Conservation (phyloP, 2,329 filamentous ascomycete species). For the Podosphaera xanthii region DNA sequence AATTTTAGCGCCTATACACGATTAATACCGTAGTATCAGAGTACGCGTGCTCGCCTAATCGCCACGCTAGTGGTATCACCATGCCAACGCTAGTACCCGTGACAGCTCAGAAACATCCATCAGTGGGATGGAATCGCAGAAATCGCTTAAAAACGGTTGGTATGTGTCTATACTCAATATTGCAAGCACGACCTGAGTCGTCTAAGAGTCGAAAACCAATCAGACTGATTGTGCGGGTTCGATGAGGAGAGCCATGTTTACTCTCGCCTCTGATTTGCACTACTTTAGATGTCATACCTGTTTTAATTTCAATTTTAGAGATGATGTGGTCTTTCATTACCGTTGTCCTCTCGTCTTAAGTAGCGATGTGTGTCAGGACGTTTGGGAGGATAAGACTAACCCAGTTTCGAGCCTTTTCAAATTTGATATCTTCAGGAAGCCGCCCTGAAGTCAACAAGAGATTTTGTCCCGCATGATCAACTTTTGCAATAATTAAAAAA, state of each 20-base stretch:
- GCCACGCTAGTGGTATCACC: no score
- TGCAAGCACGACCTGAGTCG: not conserved
- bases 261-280: not conserved
- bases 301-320: not conserved
- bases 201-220: not conserved
- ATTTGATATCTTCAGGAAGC: no score
- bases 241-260: not conserved
- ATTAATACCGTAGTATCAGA: no score
- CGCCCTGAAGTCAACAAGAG: no score
- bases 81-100: no score
- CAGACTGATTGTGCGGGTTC: not conserved
- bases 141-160: not conserved
- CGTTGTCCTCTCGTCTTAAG: not conserved
- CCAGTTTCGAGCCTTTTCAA: not conserved
- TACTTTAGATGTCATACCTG: not conserved
- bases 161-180: not conserved
- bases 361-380: not conserved
- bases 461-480: no score
- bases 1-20: no score
- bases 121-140: not conserved
- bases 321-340: not conserved
- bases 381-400: not conserved
- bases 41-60: no score
- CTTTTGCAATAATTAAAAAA: no score
- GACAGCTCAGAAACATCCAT: no score